phyloP scores from a whole-genome alignment of 345 rosid genomes.

The Rhizophora apiculata region DNA sequence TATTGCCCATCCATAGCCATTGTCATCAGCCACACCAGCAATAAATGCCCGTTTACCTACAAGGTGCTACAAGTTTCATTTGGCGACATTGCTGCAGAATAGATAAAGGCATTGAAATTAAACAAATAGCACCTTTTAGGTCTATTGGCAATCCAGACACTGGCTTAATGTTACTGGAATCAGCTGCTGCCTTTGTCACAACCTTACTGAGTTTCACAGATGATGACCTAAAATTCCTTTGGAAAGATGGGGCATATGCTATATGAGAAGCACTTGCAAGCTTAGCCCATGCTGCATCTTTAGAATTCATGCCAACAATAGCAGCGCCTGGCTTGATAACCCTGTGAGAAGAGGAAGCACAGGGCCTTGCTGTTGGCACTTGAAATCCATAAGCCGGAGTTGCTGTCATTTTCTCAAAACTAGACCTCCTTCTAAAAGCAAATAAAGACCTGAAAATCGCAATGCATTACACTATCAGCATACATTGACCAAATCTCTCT shows the following conservation, averaged over 20 bases:
- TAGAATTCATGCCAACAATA: conserved; percentile 35
- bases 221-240: conserved; percentile 29
- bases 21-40: conserved; percentile 97
- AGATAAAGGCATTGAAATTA: background rate
- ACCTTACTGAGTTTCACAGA: conserved; percentile 33
- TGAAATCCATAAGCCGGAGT: conserved; percentile 57
- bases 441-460: conserved; percentile 20
- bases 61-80: conserved; percentile 2
- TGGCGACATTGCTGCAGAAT: background rate
- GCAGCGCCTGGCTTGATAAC: conserved; percentile 44
- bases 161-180: conserved; percentile 47
- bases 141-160: conserved; percentile 71
- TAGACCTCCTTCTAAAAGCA: conserved; percentile 21
- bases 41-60: conserved; percentile 92
- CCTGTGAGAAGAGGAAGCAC: conserved; percentile 41
- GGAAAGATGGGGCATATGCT: conserved; percentile 43
- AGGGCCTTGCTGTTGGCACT: conserved; percentile 50
- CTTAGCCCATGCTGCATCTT: conserved; percentile 47
- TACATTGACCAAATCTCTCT: background rate
- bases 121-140: conserved; percentile 56
- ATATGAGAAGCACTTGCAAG: conserved; percentile 46
- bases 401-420: conserved; percentile 52
- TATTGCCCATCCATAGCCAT: conserved; percentile 99
- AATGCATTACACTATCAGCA: background rate
- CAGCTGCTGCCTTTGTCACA: conserved; percentile 61